phyloP scores from a whole-genome alignment of 2,329 filamentous ascomycete genomes.

The Pyricularia sp. region DNA sequence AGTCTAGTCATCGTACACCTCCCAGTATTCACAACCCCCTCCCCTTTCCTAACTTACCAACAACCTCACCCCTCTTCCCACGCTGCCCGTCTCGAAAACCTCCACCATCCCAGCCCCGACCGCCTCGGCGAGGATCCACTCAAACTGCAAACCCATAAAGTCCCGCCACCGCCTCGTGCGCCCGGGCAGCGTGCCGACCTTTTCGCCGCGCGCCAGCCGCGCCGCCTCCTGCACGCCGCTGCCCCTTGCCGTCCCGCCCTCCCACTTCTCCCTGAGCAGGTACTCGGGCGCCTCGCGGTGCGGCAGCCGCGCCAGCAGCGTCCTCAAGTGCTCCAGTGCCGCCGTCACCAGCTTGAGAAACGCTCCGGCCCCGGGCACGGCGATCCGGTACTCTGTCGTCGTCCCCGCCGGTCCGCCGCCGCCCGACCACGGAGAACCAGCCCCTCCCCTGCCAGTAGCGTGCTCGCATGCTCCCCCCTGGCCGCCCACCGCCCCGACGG shows the following conservation, averaged over 20 bases:
- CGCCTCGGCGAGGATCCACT: constrained; percentile 60
- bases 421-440: constrained; percentile 27
- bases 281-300: constrained; percentile 51
- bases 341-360: constrained; percentile 53
- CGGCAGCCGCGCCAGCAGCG: constrained; percentile 43
- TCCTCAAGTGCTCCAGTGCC: constrained; percentile 47
- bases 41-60: not conserved
- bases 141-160: constrained; percentile 56
- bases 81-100: constrained; percentile 60
- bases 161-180: constrained; percentile 57
- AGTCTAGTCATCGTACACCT: not conserved
- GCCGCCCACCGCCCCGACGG: constrained; percentile 56
- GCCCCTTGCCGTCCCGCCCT: constrained; percentile 42
- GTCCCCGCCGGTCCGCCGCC: constrained; percentile 10
- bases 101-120: constrained; percentile 58
- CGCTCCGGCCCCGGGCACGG: constrained; percentile 52
- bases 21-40: no score
- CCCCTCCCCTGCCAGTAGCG: constrained; percentile 40
- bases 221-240: constrained; percentile 22
- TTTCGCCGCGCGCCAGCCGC: constrained; percentile 41
- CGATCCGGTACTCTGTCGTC: constrained; percentile 27
- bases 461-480: constrained; percentile 45
- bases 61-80: constrained; percentile 51
- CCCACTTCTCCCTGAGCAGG: constrained; percentile 54
- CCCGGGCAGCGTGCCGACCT: constrained; percentile 42